phyloP scores from a whole-genome alignment of 164 flowering plant genomes.

The Berberis vulgaris region DNA sequence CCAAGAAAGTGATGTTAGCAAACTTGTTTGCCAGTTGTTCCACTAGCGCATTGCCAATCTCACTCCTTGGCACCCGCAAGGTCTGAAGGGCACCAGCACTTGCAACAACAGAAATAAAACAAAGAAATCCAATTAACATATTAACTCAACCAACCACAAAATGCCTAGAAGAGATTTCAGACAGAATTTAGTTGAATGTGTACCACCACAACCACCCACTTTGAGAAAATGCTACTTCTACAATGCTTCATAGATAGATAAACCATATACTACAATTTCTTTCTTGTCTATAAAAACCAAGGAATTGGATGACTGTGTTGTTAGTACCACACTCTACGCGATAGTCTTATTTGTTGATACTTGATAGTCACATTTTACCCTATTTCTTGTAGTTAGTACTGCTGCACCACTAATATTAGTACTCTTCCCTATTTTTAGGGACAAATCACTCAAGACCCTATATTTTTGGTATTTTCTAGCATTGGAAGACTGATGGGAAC shows the following conservation, averaged over 20 bases:
- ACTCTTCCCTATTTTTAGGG: too few relatives aligned
- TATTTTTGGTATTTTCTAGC: too few relatives aligned
- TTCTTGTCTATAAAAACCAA: conserved; percentile 63
- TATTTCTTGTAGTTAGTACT: too few relatives aligned
- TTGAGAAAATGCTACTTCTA: neutral
- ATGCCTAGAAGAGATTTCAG: too few relatives aligned
- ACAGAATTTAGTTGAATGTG: too few relatives aligned
- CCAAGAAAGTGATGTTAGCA: conserved; percentile 8
- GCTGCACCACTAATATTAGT: too few relatives aligned
- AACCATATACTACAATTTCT: conserved; percentile 1
- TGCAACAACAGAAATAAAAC: conserved; percentile 12
- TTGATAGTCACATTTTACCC: conserved; percentile 46
- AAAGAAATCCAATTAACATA: neutral
- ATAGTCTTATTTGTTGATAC: conserved; percentile 19
- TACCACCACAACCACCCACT: neutral
- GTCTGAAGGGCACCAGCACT: conserved; percentile 58
- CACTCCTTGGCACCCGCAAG: conserved; percentile 48
- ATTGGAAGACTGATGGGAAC: too few relatives aligned
- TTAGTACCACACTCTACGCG: too few relatives aligned
- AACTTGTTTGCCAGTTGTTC: conserved; percentile 38
- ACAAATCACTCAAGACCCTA: too few relatives aligned
- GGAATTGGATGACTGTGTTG: conserved; percentile 10
- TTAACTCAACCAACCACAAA: too few relatives aligned
- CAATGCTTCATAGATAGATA: neutral
- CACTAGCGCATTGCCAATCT: conserved; percentile 41